phyloP scores from a whole-genome alignment of 2,329 filamentous ascomycete genomes.

The Verticillium alfalfae region DNA sequence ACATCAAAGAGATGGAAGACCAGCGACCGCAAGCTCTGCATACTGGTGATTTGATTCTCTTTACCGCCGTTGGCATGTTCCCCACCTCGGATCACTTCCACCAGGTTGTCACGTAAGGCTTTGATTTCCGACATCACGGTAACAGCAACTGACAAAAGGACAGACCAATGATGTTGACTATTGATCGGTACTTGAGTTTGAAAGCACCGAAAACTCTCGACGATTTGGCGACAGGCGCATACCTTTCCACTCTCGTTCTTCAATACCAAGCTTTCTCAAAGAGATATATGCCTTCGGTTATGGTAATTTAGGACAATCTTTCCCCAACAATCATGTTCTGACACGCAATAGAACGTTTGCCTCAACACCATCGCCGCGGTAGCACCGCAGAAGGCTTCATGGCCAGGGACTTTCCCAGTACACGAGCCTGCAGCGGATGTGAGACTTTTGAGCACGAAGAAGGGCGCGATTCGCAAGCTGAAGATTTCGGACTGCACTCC shows the following conservation, averaged over 20 bases:
- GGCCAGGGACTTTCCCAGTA: constrained; percentile 54
- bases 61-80: constrained; percentile 80
- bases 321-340: neutral
- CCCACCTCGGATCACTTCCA: constrained; percentile 98
- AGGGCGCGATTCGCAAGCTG: constrained; percentile 40
- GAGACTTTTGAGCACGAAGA: constrained; percentile 41
- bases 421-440: constrained; percentile 49
- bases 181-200: constrained; percentile 77
- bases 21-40: constrained; percentile 45
- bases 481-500: constrained; percentile 52
- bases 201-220: constrained; percentile 59
- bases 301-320: constrained; percentile 25
- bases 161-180: constrained; percentile 85
- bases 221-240: constrained; percentile 70
- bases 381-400: constrained; percentile 13
- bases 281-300: constrained; percentile 81
- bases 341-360: constrained; percentile 52
- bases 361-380: constrained; percentile 67
- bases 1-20: constrained; percentile 53
- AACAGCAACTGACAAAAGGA: neutral
- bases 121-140: neutral
- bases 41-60: constrained; percentile 70
- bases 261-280: constrained; percentile 82
- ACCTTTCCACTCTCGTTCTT: constrained; percentile 70
- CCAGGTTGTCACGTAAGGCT: constrained; percentile 56